Evolutionary conservation across 2,329 filamentous ascomycete genomes (phyloP).

Genomic region (Atkinsonella hypoxylon): DNA sequence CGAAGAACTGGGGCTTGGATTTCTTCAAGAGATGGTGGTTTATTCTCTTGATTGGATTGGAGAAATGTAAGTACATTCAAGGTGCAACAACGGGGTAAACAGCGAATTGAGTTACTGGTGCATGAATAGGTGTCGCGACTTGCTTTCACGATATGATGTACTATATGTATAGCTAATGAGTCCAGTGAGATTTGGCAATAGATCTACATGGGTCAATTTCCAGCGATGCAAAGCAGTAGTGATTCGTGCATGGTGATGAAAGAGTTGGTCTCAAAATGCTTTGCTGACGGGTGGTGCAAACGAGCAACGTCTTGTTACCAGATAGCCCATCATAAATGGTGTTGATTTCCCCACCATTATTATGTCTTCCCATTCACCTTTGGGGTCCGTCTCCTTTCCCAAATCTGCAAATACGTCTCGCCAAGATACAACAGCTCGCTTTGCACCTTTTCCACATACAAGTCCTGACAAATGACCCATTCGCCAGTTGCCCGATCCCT

Average conservation of each 20-base stretch:
- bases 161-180: conserved; percentile 6
- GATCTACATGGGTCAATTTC: neutral
- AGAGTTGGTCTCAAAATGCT: too few relatives aligned
- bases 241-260: neutral
- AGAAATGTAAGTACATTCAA: neutral
- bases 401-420: conserved; percentile 91
- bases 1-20: neutral
- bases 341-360: neutral
- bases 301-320: too few relatives aligned
- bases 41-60: neutral
- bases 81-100: neutral
- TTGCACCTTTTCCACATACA: conserved; percentile 83
- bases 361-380: neutral
- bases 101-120: neutral
- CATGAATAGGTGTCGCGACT: neutral
- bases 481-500: conserved; percentile 69
- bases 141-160: conserved; percentile 4
- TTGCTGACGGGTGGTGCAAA: too few relatives aligned
- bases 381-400: conserved; percentile 63
- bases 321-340: too few relatives aligned
- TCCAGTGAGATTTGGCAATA: neutral
- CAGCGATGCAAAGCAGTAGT: neutral
- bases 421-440: conserved; percentile 84
- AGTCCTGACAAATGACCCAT: conserved; percentile 88
- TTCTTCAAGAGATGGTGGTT: neutral